Conservation (phyloP, 768 basidiomycete species). For the Suillus plorans region DNA sequence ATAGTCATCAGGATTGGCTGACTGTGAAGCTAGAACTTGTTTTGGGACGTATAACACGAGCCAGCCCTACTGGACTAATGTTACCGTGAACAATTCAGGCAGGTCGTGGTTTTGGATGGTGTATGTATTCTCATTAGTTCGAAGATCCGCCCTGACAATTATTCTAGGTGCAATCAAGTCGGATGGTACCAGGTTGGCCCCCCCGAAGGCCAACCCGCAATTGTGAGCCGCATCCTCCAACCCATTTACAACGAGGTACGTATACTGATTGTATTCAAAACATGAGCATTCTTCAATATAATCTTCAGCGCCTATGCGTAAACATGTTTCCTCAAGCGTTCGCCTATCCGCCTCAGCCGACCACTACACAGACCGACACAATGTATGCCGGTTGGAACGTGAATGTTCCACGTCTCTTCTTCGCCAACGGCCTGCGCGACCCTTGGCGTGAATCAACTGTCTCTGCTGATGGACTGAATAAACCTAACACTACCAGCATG, state of each 20-base stretch:
- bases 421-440: conserved; percentile 65
- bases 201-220: conserved; percentile 33
- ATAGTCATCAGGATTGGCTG: conserved; percentile 21
- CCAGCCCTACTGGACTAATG: conserved; percentile 50
- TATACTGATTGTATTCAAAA: not conserved
- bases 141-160: not conserved
- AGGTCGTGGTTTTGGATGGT: conserved; percentile 77
- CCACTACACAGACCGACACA: conserved; percentile 42
- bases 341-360: conserved; percentile 43
- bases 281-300: not conserved
- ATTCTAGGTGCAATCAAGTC: conserved; percentile 63
- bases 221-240: conserved; percentile 34
- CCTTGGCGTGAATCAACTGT: conserved; percentile 73
- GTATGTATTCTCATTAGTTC: conserved; percentile 31
- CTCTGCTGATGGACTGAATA: conserved; percentile 50
- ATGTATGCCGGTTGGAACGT: conserved; percentile 66
- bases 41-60: conserved; percentile 42
- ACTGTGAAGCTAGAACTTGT: conserved; percentile 38
- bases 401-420: conserved; percentile 57
- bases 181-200: conserved; percentile 49
- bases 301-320: conserved; percentile 62
- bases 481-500: conserved; percentile 50
- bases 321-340: conserved; percentile 66
- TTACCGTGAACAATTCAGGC: conserved; percentile 48
- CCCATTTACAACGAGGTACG: conserved; percentile 30